These are phyloP conservation scores for Rickenella mellea DNA, from an alignment of 768 basidiomycete genomes.

Conservation along the genomic window DNA sequence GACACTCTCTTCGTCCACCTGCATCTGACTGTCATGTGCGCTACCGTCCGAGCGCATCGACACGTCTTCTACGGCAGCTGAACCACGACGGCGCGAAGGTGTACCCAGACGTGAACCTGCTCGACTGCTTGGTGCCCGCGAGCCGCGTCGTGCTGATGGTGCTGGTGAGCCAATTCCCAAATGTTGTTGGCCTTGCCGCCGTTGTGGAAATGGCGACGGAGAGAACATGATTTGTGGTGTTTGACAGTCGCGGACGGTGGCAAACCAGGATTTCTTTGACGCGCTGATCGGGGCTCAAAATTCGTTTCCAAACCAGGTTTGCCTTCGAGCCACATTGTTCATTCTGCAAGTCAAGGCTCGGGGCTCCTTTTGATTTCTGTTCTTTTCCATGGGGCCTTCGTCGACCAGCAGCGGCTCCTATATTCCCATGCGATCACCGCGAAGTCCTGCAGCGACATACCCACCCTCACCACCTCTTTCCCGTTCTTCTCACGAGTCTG, in stretches of 20 bases:
- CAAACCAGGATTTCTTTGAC: too few relatives aligned
- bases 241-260: too few relatives aligned
- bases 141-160: conserved; percentile 15
- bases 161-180: too few relatives aligned
- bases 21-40: conserved; percentile 51
- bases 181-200: neutral
- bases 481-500: conserved; percentile 38
- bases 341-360: too few relatives aligned
- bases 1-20: conserved; percentile 48
- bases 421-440: conserved; percentile 2
- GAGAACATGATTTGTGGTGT: neutral
- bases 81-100: conserved; percentile 20
- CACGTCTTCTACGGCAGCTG: conserved; percentile 25
- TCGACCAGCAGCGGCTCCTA: conserved; percentile 2
- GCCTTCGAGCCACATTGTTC: too few relatives aligned
- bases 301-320: too few relatives aligned
- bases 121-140: conserved; percentile 19
- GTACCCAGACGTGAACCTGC: conserved; percentile 34
- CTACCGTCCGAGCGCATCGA: conserved; percentile 30
- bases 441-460: conserved; percentile 3
- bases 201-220: neutral
- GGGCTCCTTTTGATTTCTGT: too few relatives aligned
- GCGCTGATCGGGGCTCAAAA: too few relatives aligned
- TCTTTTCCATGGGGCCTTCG: neutral
- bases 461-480: conserved; percentile 12